Conservation (phyloP, 495 filamentous ascomycete genomes). For the Penicillium cataractarum region DNA sequence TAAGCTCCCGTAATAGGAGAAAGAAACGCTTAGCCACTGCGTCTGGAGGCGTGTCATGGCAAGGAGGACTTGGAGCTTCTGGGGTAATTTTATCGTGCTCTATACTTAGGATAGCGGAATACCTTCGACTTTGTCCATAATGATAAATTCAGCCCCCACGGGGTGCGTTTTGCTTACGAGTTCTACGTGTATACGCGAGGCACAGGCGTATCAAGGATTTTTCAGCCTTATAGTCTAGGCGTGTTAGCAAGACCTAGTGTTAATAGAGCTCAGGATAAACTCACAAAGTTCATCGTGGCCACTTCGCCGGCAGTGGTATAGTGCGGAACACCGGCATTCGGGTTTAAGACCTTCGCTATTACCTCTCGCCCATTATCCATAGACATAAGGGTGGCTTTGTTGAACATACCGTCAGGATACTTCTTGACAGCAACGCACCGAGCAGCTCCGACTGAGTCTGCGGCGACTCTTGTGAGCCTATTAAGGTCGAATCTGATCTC, state of each 20-base stretch:
- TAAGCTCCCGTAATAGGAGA: slow-evolving; percentile 2
- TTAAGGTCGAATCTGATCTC: slow-evolving; percentile 41
- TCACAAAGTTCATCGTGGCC: slow-evolving; percentile 48
- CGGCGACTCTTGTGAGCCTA: slow-evolving; percentile 36
- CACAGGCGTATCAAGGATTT: background rate
- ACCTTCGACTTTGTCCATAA: slow-evolving; percentile 44
- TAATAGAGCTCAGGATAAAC: slow-evolving; percentile 16
- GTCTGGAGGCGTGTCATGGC: slow-evolving; percentile 33
- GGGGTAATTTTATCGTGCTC: slow-evolving; percentile 27
- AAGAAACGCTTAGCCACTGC: slow-evolving; percentile 26
- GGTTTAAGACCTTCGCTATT: slow-evolving; percentile 42
- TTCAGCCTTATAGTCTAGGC: background rate
- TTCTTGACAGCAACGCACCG: slow-evolving; percentile 36
- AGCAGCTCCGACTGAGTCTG: slow-evolving; percentile 37
- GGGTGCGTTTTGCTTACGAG: slow-evolving; percentile 10
- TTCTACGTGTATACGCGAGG: background rate
- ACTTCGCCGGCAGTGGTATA: slow-evolving; percentile 46
- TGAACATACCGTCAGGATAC: slow-evolving; percentile 42
- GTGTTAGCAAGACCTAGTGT: background rate
- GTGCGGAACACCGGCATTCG: slow-evolving; percentile 30
- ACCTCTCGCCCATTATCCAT: slow-evolving; percentile 46
- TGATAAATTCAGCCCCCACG: slow-evolving; percentile 43
- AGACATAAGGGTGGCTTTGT: slow-evolving; percentile 44
- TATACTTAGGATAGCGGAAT: slow-evolving; percentile 37
- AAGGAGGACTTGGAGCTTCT: slow-evolving; percentile 36